A percentile compares a stretch with the other conserved stretches of the same genome.
Evolutionary conservation across 768 basidiomycete genomes (phyloP).

Genomic region (Tylopilus cervinicoccineus): DNA sequence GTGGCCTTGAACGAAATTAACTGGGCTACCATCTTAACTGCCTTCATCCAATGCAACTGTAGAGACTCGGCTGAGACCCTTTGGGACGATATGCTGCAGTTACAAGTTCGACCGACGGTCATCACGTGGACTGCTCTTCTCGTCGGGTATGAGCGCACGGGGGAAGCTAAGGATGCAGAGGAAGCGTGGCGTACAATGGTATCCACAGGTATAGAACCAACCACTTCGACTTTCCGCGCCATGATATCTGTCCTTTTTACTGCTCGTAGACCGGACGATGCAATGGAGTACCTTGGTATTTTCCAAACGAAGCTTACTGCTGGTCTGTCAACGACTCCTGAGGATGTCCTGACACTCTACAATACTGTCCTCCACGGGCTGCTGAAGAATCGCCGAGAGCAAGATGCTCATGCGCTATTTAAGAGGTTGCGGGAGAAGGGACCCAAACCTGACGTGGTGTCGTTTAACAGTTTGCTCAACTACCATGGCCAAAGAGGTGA

Average conservation of each 20-base stretch:
- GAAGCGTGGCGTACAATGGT: slow-evolving; percentile 64
- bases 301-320: slow-evolving; percentile 36
- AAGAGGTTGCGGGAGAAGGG: slow-evolving; percentile 44
- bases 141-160: slow-evolving; percentile 52
- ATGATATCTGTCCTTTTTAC: slow-evolving; percentile 61
- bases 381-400: slow-evolving; percentile 40
- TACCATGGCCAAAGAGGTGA: slow-evolving; percentile 63
- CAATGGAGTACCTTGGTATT: slow-evolving; percentile 45
- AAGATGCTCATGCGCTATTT: slow-evolving; percentile 41
- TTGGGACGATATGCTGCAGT: slow-evolving; percentile 62
- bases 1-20: slow-evolving; percentile 51
- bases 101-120: slow-evolving; percentile 48
- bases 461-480: slow-evolving; percentile 78
- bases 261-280: slow-evolving; percentile 47
- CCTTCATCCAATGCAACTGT: slow-evolving; percentile 54
- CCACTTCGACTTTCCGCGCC: slow-evolving; percentile 62
- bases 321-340: slow-evolving; percentile 23
- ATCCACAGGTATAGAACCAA: slow-evolving; percentile 52
- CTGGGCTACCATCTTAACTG: slow-evolving; percentile 65
- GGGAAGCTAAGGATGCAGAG: slow-evolving; percentile 50
- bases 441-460: slow-evolving; percentile 64
- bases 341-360: slow-evolving; percentile 45
- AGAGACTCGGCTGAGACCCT: slow-evolving; percentile 56
- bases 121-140: slow-evolving; percentile 72
- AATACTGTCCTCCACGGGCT: slow-evolving; percentile 76